A percentile compares a stretch with the other conserved stretches of the same genome.
phyloP scores from a whole-genome alignment of 2,329 filamentous ascomycete species.

The Setomelanomma holmii region DNA sequence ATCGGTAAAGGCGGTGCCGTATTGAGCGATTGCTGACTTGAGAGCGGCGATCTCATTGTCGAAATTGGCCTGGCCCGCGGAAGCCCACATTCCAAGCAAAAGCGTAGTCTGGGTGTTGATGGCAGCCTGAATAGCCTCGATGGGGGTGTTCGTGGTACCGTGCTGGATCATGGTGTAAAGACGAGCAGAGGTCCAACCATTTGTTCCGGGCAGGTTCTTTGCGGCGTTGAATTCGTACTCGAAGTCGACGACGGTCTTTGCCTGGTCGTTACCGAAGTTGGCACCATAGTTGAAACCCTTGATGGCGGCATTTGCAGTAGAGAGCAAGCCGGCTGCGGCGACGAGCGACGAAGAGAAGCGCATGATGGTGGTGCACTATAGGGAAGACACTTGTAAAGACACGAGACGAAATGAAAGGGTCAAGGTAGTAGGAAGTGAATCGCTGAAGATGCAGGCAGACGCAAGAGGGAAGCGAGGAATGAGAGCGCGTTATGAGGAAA shows the following conservation, averaged over 20 bases:
- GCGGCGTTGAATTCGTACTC: slow-evolving; percentile 73
- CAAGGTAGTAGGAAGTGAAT: slow-evolving; percentile 7
- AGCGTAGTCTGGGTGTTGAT: slow-evolving; percentile 80
- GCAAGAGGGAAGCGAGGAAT: slow-evolving; percentile 5
- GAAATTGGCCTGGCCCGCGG: slow-evolving; percentile 68
- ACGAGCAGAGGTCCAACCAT: slow-evolving; percentile 67
- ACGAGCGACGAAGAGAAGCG: slow-evolving; percentile 43
- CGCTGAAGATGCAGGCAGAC: slow-evolving; percentile 1
- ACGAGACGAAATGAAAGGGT: slow-evolving; percentile 13
- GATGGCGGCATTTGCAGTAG: slow-evolving; percentile 47
- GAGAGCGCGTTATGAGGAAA: slow-evolving; percentile 10
- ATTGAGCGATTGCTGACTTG: slow-evolving; percentile 70
- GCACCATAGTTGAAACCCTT: slow-evolving; percentile 77
- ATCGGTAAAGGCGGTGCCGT: slow-evolving; percentile 69
- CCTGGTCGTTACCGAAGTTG: slow-evolving; percentile 65
- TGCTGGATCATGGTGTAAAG: slow-evolving; percentile 80
- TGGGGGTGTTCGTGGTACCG: slow-evolving; percentile 69
- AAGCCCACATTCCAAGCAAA: slow-evolving; percentile 85
- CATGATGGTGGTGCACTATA: slow-evolving; percentile 29
- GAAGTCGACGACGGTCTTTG: slow-evolving; percentile 70
- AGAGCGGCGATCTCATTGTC: slow-evolving; percentile 78
- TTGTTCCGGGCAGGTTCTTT: slow-evolving; percentile 67
- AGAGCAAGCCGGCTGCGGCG: slow-evolving; percentile 48
- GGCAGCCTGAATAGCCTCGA: slow-evolving; percentile 78
- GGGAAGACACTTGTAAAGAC: slow-evolving; percentile 5